Evolutionary conservation across 208 protist species (phyloP).

Genomic region (Acanthamoeba divionensis): DNA sequence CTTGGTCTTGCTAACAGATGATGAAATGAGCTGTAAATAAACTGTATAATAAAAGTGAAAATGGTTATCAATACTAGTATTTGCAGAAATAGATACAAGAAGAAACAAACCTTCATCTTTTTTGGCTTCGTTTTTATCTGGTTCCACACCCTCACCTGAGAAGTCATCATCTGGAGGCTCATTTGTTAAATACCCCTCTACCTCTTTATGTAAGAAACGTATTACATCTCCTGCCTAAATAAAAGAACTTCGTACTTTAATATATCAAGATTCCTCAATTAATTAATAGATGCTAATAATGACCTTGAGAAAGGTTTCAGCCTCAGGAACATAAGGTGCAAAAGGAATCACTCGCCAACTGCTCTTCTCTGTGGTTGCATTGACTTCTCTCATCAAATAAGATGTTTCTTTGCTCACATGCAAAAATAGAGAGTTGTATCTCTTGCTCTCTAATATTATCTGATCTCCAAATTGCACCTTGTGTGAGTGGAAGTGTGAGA

Average conservation of each 20-base stretch:
- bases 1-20: not conserved
- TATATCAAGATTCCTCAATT: too few species aligned
- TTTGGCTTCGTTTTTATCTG: not conserved
- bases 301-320: conserved; percentile 27
- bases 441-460: not conserved
- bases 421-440: conserved; percentile 13
- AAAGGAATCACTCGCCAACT: conserved; percentile 40
- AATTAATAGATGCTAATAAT: too few species aligned
- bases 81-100: too few species aligned
- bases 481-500: too few species aligned
- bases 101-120: not conserved
- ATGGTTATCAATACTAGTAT: too few species aligned
- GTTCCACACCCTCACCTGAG: not conserved
- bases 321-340: not conserved
- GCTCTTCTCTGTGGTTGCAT: conserved; percentile 17
- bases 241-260: too few species aligned
- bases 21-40: not conserved
- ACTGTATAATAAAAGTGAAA: not conserved
- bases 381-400: conserved; percentile 2
- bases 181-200: conserved; percentile 6
- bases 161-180: too few species aligned
- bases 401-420: conserved; percentile 11
- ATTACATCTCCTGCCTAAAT: conserved; percentile 27
- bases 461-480: conserved; percentile 11
- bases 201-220: conserved; percentile 41